phyloP scores from a whole-genome alignment of 805 yeast genomes.

The Metschnikowia baotianmanensis region DNA sequence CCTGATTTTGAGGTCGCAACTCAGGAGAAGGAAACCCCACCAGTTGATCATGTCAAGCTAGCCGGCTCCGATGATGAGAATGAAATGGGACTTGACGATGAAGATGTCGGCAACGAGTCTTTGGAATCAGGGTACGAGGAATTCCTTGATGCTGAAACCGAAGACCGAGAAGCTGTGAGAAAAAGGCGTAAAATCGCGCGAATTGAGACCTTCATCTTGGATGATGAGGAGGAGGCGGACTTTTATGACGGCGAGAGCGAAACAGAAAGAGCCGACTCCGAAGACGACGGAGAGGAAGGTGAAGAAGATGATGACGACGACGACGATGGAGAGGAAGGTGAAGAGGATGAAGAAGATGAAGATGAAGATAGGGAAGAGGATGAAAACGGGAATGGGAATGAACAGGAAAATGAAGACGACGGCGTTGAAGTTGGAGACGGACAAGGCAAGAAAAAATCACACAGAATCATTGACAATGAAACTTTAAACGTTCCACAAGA shows the following conservation, averaged over 20 bases:
- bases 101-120: slow-evolving; percentile 5
- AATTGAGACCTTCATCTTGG: slow-evolving; percentile 14
- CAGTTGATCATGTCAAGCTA: slow-evolving; percentile 10
- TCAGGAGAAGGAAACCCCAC: not conserved
- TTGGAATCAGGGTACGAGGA: slow-evolving; percentile 13
- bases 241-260: slow-evolving; percentile 12
- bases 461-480: too few species aligned
- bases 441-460: too few species aligned
- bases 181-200: slow-evolving; percentile 10
- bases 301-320: slow-evolving; percentile 11
- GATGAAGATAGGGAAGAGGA: slow-evolving; percentile 17
- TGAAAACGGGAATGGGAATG: slow-evolving; percentile 6
- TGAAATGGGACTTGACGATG: slow-evolving; percentile 2
- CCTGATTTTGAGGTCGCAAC: slow-evolving; percentile 16
- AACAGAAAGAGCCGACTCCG: slow-evolving; percentile 23
- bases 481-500: too few species aligned
- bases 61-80: slow-evolving; percentile 3
- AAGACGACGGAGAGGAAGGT: slow-evolving; percentile 24
- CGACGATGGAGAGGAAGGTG: slow-evolving; percentile 20
- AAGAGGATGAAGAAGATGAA: slow-evolving; percentile 15
- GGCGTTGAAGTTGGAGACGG: too few species aligned
- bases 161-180: slow-evolving; percentile 3
- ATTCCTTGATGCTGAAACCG: slow-evolving; percentile 5
- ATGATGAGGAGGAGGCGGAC: slow-evolving; percentile 18
- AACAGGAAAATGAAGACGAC: slow-evolving; percentile 4